These are phyloP conservation scores for Cladorrhinum samala DNA, from an alignment of 495 filamentous ascomycete genomes.

Conservation along the genomic window DNA sequence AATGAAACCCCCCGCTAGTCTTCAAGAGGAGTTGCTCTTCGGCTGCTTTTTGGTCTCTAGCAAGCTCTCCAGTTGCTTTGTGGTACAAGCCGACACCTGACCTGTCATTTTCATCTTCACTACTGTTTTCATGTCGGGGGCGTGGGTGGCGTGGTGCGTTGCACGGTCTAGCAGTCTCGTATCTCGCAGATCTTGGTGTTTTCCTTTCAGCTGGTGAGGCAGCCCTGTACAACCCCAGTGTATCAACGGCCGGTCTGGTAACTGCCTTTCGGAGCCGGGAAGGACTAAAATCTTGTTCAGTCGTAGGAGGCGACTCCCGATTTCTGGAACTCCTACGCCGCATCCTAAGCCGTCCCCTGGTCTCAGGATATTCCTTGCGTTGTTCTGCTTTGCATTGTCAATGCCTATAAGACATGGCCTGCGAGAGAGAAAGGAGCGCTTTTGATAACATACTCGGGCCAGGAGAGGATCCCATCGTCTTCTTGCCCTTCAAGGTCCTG, in stretches of 20 bases:
- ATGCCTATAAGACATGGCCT: background rate
- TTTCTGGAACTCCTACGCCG: background rate
- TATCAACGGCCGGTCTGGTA: background rate
- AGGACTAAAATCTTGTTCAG: background rate
- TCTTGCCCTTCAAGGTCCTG: no score
- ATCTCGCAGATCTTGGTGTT: background rate
- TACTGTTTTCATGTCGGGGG: background rate
- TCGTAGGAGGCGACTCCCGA: background rate
- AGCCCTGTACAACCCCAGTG: background rate
- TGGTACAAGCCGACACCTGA: background rate
- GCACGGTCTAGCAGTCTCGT: background rate
- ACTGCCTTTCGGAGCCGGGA: background rate
- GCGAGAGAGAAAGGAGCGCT: background rate
- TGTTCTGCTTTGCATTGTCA: background rate
- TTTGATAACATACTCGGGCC: background rate
- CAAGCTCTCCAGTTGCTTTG: background rate
- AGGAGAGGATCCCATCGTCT: no score
- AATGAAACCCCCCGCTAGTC: no score
- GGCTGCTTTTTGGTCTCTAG: background rate
- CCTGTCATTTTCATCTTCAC: background rate
- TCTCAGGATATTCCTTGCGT: background rate
- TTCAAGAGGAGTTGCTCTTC: no score
- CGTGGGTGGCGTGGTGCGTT: background rate
- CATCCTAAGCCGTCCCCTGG: background rate
- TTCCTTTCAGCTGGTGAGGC: background rate